phyloP scores from a whole-genome alignment of 768 basidiomycete genomes.

The Coprinopsis strossmayeri region DNA sequence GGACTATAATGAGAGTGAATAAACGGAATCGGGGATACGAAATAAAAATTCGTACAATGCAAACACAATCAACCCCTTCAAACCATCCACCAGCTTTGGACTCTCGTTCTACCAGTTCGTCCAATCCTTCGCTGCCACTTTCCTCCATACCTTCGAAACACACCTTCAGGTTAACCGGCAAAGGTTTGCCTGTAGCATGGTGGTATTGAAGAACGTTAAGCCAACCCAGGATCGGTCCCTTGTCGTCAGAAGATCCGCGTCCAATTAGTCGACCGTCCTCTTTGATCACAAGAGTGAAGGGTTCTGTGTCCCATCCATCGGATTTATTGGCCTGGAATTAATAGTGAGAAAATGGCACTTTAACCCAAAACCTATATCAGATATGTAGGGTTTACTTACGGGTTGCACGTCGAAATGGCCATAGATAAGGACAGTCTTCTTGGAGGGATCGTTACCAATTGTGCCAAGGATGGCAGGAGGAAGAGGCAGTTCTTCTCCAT shows the following conservation, averaged over 20 bases:
- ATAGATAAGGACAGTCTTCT: slow-evolving; percentile 92
- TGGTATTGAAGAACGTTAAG: slow-evolving; percentile 88
- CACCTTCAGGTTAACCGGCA: slow-evolving; percentile 87
- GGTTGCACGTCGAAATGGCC: slow-evolving; percentile 97
- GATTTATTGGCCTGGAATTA: slow-evolving; percentile 41
- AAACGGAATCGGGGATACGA: neutral
- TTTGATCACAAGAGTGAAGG: slow-evolving; percentile 60
- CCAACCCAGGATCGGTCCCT: slow-evolving; percentile 87
- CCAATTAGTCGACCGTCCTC: slow-evolving; percentile 62
- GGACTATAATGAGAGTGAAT: slow-evolving; percentile 36
- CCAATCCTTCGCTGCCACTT: slow-evolving; percentile 84
- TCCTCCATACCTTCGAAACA: slow-evolving; percentile 99
- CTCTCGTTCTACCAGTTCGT: slow-evolving; percentile 78
- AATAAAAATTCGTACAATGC: slow-evolving; percentile 57
- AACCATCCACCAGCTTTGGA: slow-evolving; percentile 73
- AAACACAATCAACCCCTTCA: slow-evolving; percentile 84
- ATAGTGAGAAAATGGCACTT: too few relatives aligned
- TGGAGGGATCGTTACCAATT: slow-evolving; percentile 76
- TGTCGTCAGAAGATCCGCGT: slow-evolving; percentile 86
- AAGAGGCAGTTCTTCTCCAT: slow-evolving; percentile 63
- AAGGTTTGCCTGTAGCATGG: slow-evolving; percentile 49
- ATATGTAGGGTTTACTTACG: slow-evolving; percentile 31
- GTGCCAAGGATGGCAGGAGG: slow-evolving; percentile 82
- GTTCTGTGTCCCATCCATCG: slow-evolving; percentile 88
- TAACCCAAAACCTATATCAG: neutral